Conservation (phyloP, 2,329 filamentous ascomycete species). For the Alternaria arborescens region DNA sequence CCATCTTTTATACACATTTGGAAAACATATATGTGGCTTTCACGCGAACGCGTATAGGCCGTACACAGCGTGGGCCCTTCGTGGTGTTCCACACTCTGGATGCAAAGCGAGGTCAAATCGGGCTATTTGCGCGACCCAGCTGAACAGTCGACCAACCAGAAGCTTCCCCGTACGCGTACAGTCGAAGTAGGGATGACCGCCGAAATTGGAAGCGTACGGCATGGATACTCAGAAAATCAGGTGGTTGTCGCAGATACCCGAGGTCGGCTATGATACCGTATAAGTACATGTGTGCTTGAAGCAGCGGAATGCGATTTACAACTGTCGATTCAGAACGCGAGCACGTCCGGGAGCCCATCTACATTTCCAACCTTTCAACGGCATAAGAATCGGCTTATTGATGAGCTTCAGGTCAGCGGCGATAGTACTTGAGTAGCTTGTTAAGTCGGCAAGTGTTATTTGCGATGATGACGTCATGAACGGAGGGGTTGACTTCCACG, state of each 20-base stretch:
- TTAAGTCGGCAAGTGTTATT: background rate
- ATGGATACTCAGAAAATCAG: background rate
- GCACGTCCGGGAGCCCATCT: background rate
- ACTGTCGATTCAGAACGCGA: background rate
- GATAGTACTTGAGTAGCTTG: background rate
- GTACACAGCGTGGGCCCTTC: background rate
- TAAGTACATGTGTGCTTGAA: background rate
- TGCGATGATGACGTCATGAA: background rate
- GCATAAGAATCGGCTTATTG: background rate
- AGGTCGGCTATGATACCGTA: background rate
- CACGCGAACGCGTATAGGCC: background rate
- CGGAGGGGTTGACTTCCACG: background rate
- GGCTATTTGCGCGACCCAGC: constrained; percentile 1
- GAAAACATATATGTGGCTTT: background rate
- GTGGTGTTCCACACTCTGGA: background rate
- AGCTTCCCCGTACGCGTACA: background rate
- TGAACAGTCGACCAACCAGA: background rate
- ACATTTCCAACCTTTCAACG: background rate
- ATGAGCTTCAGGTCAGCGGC: background rate
- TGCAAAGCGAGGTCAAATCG: background rate
- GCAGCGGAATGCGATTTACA: background rate
- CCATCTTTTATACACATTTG: background rate
- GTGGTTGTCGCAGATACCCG: background rate
- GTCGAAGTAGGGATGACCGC: background rate
- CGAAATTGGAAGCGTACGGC: background rate